Percentiles rank a stretch among this genome's conserved stretches.
Conservation (phyloP, 2,329 filamentous ascomycete genomes). For the Dactylellina drechsleri region DNA sequence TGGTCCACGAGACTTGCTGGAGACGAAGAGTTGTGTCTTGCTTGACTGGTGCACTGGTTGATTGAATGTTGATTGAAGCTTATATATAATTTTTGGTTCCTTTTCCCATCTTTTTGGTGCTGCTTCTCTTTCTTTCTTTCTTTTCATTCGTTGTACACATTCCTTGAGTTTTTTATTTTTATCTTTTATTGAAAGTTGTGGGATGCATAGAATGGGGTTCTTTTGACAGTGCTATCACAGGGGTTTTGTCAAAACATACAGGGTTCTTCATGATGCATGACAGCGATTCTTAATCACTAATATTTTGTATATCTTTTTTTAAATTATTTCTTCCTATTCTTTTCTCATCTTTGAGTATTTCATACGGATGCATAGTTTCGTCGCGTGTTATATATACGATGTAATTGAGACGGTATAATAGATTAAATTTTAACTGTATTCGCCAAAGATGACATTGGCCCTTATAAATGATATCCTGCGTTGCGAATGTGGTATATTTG, state of each 20-base stretch:
- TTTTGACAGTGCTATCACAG: not conserved
- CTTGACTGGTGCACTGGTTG: not conserved
- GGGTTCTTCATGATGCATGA: conserved; percentile 17
- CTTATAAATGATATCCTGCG: not conserved
- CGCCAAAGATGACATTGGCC: no score
- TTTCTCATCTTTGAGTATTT: not conserved
- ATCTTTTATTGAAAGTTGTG: not conserved
- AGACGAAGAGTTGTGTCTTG: not conserved
- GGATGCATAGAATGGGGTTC: conserved; percentile 17
- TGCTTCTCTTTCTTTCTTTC: not conserved
- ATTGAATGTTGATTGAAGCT: not conserved
- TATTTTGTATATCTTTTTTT: not conserved
- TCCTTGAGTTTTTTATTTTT: conserved; percentile 12
- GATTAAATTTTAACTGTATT: no score
- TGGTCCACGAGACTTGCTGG: not conserved
- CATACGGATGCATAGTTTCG: not conserved
- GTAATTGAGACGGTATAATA: no score
- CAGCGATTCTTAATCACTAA: conserved; percentile 26
- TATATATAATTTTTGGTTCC: not conserved
- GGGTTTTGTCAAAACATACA: conserved; percentile 1
- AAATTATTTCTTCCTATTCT: not conserved
- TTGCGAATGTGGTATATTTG: conserved; percentile 36
- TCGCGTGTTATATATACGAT: not conserved
- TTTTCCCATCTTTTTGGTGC: not conserved
- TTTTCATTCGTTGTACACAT: conserved; percentile 31